phyloP scores from a whole-genome alignment of 1,139 yeast genomes.

The Yamadazyma triangularis region DNA sequence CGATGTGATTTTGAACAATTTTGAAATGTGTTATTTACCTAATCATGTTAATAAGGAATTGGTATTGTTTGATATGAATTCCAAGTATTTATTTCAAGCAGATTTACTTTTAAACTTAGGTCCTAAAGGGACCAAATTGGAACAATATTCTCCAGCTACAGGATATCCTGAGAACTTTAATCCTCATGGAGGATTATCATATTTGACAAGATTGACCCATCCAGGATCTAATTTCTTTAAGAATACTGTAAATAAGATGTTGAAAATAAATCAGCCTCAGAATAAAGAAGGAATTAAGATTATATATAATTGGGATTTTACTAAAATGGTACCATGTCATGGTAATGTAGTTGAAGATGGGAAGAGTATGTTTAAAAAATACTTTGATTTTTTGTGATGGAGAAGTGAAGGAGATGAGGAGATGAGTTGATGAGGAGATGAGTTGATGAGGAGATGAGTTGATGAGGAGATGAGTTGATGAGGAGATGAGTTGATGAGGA shows the following conservation, averaged over 20 bases:
- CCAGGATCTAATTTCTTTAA: slow-evolving; percentile 35
- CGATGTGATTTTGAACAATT: slow-evolving; percentile 27
- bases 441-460: too few relatives aligned
- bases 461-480: too few relatives aligned
- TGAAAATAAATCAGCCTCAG: slow-evolving; percentile 12
- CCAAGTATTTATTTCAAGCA: slow-evolving; percentile 49
- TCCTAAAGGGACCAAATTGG: slow-evolving; percentile 18
- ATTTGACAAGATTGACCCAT: slow-evolving; percentile 29
- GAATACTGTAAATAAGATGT: slow-evolving; percentile 24
- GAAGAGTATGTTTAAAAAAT: slow-evolving; percentile 23
- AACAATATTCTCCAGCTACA: slow-evolving; percentile 42
- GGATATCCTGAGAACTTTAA: slow-evolving; percentile 26
- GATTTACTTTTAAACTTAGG: slow-evolving; percentile 54
- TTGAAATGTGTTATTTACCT: slow-evolving; percentile 55
- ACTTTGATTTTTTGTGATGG: slow-evolving; percentile 8
- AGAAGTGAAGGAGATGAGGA: too few relatives aligned
- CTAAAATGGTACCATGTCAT: slow-evolving; percentile 51
- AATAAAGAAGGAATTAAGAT: slow-evolving; percentile 24
- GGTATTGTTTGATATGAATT: slow-evolving; percentile 41
- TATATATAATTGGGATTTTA: slow-evolving; percentile 43
- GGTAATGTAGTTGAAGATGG: slow-evolving; percentile 52
- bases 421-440: too few relatives aligned
- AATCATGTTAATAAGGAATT: slow-evolving; percentile 53
- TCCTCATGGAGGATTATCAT: slow-evolving; percentile 41
- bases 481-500: too few relatives aligned